phyloP scores from a whole-genome alignment of 345 rosid genomes.

The Populus nigra region DNA sequence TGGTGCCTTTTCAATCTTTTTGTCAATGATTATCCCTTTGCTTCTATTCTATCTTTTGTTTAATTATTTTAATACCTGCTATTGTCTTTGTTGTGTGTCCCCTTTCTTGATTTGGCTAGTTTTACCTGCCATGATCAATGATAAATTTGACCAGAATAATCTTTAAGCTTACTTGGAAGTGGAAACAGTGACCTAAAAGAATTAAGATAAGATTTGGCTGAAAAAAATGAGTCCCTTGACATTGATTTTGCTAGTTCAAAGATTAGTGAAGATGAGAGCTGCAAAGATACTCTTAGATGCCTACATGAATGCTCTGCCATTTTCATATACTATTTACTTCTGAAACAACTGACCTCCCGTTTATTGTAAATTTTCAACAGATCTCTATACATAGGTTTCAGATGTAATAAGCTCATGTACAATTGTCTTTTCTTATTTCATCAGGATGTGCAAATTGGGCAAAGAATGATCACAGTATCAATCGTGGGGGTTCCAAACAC shows the following conservation, averaged over 20 bases:
- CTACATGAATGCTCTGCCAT: background rate
- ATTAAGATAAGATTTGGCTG: background rate
- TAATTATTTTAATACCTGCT: background rate
- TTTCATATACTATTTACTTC: background rate
- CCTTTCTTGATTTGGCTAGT: background rate
- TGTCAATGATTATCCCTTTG: background rate
- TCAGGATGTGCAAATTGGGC: constrained; percentile 93
- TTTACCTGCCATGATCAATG: background rate
- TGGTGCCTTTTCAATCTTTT: constrained; percentile 41
- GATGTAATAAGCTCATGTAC: constrained; percentile 1
- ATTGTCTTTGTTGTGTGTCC: background rate
- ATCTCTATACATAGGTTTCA: constrained; percentile 9
- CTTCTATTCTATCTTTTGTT: constrained; percentile 7
- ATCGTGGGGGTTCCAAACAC: constrained; percentile 98
- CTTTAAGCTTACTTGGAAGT: background rate
- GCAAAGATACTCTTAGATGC: background rate
- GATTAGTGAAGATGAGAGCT: background rate
- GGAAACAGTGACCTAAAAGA: background rate
- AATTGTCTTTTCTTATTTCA: constrained; percentile 5
- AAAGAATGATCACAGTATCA: constrained; percentile 95
- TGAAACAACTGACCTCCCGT: constrained; percentile 6
- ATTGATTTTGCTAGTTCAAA: background rate
- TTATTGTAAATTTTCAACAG: background rate
- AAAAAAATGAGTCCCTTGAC: background rate
- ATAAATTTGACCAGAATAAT: background rate